phyloP scores from a whole-genome alignment of 768 basidiomycete genomes.

The Gymnopilus junonius region DNA sequence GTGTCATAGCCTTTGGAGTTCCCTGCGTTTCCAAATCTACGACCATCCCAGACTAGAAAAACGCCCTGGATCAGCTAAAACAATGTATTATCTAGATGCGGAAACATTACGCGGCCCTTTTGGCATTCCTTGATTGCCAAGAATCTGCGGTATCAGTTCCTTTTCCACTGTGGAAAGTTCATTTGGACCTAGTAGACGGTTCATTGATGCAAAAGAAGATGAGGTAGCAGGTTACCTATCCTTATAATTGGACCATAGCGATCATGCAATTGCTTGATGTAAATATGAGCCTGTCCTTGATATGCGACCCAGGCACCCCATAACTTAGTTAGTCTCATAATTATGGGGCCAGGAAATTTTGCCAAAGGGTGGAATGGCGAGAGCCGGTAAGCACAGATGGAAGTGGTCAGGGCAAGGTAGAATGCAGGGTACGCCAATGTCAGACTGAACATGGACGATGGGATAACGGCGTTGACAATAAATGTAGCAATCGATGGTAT shows the following conservation, averaged over 20 bases:
- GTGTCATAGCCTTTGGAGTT: conserved; percentile 11
- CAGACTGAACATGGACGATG: not conserved
- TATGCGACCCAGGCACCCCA: conserved; percentile 36
- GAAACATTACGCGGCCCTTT: conserved; percentile 41
- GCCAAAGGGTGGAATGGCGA: conserved; percentile 42
- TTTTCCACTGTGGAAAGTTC: conserved; percentile 37
- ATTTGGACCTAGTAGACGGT: conserved; percentile 43
- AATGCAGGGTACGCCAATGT: not conserved
- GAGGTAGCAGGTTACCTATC: conserved; percentile 38
- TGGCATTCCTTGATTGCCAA: conserved; percentile 45
- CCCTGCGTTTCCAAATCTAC: conserved; percentile 17
- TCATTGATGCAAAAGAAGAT: not conserved
- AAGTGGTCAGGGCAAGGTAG: conserved; percentile 16
- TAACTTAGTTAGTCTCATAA: conserved; percentile 43
- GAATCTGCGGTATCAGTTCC: conserved; percentile 32
- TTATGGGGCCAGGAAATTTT: conserved; percentile 48
- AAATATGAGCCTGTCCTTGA: conserved; percentile 46
- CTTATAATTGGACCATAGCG: conserved; percentile 59
- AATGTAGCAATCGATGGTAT: not conserved
- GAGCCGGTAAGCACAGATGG: conserved; percentile 41
- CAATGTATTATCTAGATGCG: conserved; percentile 10
- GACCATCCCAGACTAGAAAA: conserved; percentile 37
- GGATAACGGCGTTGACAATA: not conserved
- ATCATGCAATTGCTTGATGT: conserved; percentile 49
- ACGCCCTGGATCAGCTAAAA: not conserved